These are phyloP conservation scores for Teratosphaeriaceae sp. DNA, from an alignment of 2,329 filamentous ascomycete genomes.

Conservation along the genomic window DNA sequence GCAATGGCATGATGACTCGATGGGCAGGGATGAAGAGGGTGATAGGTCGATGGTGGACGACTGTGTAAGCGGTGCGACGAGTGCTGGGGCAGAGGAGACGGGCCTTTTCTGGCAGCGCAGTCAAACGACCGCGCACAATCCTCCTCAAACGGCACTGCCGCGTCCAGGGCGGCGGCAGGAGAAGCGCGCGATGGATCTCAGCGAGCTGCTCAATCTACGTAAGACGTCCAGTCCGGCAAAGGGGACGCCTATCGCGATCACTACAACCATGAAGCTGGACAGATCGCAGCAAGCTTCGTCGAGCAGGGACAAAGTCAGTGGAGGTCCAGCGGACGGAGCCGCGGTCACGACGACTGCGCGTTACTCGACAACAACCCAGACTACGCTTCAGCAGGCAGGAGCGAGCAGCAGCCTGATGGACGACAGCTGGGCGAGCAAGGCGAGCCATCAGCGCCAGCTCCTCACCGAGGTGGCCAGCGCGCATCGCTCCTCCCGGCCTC, in stretches of 20 bases:
- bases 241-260: neutral
- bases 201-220: conserved; percentile 19
- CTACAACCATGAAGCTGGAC: too few relatives aligned
- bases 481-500: neutral
- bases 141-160: conserved; percentile 1
- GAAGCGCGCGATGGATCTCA: conserved; percentile 20
- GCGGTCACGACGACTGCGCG: neutral
- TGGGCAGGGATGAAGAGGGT: conserved; percentile 1
- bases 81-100: conserved; percentile 16
- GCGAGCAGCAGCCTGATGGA: too few relatives aligned
- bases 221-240: conserved; percentile 18
- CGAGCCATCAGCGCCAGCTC: conserved; percentile 25
- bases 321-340: conserved; percentile 4
- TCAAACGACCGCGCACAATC: conserved; percentile 18
- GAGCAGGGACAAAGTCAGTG: conserved; percentile 16
- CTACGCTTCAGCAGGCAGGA: too few relatives aligned
- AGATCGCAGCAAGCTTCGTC: conserved; percentile 21
- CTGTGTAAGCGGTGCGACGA: neutral
- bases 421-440: conserved; percentile 20
- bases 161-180: conserved; percentile 14
- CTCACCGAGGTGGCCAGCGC: conserved; percentile 15
- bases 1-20: conserved; percentile 7
- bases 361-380: neutral
- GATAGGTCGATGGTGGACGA: conserved; percentile 10
- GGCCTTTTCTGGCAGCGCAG: conserved; percentile 25